Evolutionary conservation across 2,329 filamentous ascomycete species (phyloP).

Genomic region (Dactylellina cionopaga): DNA sequence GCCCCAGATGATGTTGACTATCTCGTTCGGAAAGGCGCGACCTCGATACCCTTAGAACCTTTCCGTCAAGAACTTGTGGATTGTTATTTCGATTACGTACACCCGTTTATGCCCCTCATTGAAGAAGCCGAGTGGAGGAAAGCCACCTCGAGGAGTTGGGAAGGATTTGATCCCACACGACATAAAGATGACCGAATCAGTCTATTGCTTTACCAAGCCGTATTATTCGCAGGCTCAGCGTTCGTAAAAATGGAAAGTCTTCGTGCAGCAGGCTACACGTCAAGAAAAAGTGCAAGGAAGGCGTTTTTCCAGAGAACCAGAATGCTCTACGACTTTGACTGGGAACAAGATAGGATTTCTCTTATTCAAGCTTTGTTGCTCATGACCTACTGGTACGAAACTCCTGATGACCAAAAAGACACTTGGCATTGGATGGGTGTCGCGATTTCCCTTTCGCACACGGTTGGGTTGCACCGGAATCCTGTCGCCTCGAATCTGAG

Average conservation of each 20-base stretch:
- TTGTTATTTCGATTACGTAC: constrained; percentile 86
- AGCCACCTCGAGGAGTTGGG: constrained; percentile 70
- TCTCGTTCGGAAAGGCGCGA: constrained; percentile 82
- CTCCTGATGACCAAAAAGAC: constrained; percentile 94
- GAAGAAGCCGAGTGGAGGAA: constrained; percentile 71
- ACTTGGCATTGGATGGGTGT: constrained; percentile 99
- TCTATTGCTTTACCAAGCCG: constrained; percentile 87
- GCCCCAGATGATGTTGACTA: constrained; percentile 84
- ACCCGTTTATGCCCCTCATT: constrained; percentile 91
- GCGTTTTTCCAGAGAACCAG: constrained; percentile 89
- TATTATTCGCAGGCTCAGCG: constrained; percentile 92
- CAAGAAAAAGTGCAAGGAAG: constrained; percentile 82
- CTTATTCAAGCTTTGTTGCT: constrained; percentile 87
- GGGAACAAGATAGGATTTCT: constrained; percentile 87
- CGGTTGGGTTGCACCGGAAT: constrained; percentile 90
- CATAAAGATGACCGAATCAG: constrained; percentile 76
- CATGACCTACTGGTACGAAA: constrained; percentile 98
- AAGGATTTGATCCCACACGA: constrained; percentile 63
- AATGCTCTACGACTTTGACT: constrained; percentile 93
- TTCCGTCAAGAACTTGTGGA: constrained; percentile 84
- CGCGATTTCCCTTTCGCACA: constrained; percentile 89
- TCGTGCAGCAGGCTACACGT: constrained; percentile 78
- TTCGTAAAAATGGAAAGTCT: constrained; percentile 85
- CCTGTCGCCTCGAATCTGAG: constrained; percentile 81
- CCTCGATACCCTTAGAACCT: constrained; percentile 75